Base-by-base conservation (phyloP, 352 stramenopile genomes). In the Pythium sukuiense region DNA sequence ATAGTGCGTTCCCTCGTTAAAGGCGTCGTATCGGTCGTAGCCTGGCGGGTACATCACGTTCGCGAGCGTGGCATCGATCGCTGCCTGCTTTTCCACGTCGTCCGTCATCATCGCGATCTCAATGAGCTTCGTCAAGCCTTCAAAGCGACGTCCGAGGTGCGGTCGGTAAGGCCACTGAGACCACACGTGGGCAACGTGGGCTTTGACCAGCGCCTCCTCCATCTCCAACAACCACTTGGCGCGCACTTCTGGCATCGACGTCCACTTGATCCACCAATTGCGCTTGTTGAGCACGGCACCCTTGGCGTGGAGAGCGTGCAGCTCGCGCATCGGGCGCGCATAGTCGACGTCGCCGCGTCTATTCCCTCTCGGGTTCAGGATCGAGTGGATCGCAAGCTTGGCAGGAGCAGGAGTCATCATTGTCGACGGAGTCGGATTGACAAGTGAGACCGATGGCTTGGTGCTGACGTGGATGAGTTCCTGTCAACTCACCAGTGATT, bases 261-360 rank as follows among this genome's bases (percentile, higher is more conserved):
- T 43, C 58, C 65, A 71, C 59, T 71, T 71, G 58, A 30, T n/a
- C n/a, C n/a, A n/a, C n/a, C n/a, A n/a, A n/a, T n/a, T n/a, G n/a
- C n/a, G n/a, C n/a, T n/a, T n/a, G 45, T 71, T 56, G 4, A 71
- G 52, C 13, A 71, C 33, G 18, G 65, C 65, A 33, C 67, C 66
- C 29, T 77, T 57, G 3, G 59, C 72, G 14, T 66, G 50, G 27
- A 69, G 64, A 24, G 72, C 41, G 39, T 79, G 69, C 12, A 83
- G 35, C 43, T 83, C 67, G 6, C 24, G 32, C 8, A 41, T 39
- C 1, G 49, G 41, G 35, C 59, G 59, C 12, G 13, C 33, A 1
- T 9, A 7, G 33, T 39, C 33, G 6, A 39, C n/a, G n/a, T n/a
- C n/a, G n/a, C n/a, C n/a, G n/a, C n/a, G n/a, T n/a, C n/a, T n/a